Conservation (phyloP, 495 filamentous ascomycete genomes). For the Venustampulla echinocandica region DNA sequence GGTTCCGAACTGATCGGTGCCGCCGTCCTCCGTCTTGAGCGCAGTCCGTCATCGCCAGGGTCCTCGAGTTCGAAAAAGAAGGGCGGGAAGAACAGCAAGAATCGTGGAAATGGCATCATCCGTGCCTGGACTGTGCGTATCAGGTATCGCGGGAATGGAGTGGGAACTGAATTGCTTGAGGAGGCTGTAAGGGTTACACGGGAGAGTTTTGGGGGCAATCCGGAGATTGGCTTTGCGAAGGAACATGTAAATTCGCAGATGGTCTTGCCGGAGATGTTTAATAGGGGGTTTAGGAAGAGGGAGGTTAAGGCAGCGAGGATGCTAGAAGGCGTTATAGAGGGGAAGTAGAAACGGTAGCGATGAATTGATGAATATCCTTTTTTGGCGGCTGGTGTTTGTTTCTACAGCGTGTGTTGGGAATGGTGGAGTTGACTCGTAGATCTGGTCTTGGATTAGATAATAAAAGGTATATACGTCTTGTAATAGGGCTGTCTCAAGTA, state of each 20-base stretch:
- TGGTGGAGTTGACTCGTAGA: too few species aligned
- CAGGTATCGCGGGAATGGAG: constrained; percentile 55
- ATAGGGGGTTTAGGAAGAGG: constrained; percentile 44
- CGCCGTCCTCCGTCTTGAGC: constrained; percentile 36
- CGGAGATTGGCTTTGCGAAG: constrained; percentile 53
- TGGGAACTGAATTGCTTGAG: constrained; percentile 60
- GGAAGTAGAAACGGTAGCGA: constrained; percentile 20
- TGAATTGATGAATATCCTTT: too few species aligned
- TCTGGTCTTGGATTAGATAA: too few species aligned
- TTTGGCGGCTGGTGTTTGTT: too few species aligned
- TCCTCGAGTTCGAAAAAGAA: not conserved
- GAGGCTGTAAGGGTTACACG: constrained; percentile 52
- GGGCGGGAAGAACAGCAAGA: constrained; percentile 24
- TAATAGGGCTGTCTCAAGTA: too few species aligned
- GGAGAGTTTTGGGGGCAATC: constrained; percentile 46
- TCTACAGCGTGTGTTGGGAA: too few species aligned
- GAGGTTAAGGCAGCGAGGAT: constrained; percentile 30
- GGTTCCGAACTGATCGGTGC: constrained; percentile 50
- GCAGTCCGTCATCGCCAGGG: constrained; percentile 1
- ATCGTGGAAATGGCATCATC: constrained; percentile 46
- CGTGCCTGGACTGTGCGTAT: constrained; percentile 67
- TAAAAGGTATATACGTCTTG: too few species aligned
- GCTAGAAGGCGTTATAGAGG: constrained; percentile 19
- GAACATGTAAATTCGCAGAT: constrained; percentile 59
- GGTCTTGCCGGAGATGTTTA: constrained; percentile 53